Evolutionary conservation across 2,329 filamentous ascomycete species (phyloP).

Genomic region (Aspergillus puulaauensis): DNA sequence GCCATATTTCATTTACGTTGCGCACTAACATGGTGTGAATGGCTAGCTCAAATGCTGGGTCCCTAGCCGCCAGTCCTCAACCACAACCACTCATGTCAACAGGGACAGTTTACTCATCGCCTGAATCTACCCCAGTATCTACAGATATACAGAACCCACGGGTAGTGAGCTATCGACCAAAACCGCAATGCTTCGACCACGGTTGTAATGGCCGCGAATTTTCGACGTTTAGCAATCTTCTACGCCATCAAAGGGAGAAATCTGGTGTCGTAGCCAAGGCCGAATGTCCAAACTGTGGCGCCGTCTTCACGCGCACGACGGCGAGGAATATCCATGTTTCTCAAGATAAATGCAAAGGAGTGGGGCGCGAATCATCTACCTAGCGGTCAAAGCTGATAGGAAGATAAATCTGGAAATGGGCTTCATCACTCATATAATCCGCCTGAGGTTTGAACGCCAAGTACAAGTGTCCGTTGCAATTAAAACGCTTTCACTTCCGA

Average conservation of each 20-base stretch:
- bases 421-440: neutral
- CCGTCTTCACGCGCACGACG: slow-evolving; percentile 85
- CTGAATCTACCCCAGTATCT: slow-evolving; percentile 25
- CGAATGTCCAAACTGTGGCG: slow-evolving; percentile 84
- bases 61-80: slow-evolving; percentile 25
- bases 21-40: slow-evolving; percentile 10
- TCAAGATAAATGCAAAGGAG: slow-evolving; percentile 87
- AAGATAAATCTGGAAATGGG: neutral
- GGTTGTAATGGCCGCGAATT: slow-evolving; percentile 95
- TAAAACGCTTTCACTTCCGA: neutral
- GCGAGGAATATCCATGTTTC: slow-evolving; percentile 83
- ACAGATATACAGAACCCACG: slow-evolving; percentile 51
- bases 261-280: slow-evolving; percentile 88
- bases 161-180: slow-evolving; percentile 76
- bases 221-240: slow-evolving; percentile 91
- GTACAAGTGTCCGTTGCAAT: neutral
- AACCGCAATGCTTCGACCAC: slow-evolving; percentile 95
- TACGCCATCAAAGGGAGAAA: slow-evolving; percentile 91
- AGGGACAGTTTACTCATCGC: slow-evolving; percentile 28
- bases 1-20: neutral
- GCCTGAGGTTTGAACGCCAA: neutral
- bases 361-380: slow-evolving; percentile 27
- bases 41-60: slow-evolving; percentile 26
- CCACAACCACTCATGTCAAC: slow-evolving; percentile 23
- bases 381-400: slow-evolving; percentile 9